Evolutionary conservation across 345 rosid species (phyloP), one percentile per base, ranked within the genome.

Genomic region (Excoecaria agallocha): DNA sequence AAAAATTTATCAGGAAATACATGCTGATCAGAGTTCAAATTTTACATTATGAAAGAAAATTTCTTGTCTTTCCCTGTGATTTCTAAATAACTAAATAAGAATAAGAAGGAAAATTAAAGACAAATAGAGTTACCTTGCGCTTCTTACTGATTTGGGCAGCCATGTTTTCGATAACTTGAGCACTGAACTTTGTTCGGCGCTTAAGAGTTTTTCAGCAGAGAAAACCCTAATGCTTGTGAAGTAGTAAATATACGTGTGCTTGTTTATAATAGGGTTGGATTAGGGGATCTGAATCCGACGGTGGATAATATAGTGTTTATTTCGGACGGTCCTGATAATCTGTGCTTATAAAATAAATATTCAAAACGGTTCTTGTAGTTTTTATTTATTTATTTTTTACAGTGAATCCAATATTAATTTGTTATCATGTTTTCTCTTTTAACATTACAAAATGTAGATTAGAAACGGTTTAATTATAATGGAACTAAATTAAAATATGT

Each of bases 81-180:
- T 8, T 37, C 12, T 37, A 39, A 15, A 39, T 3, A n/a, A 19
- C 0, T 22, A 64, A 56, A 43, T 15, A n/a, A 30, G 4, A 6
- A 8, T 16, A 4, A 10, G 3, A 57, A 8, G 9, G 66, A 67
- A 12, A 38, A 1, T 9, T 3, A 20, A 1, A 46, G 58, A 38
- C 49, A 38, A 76, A 30, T 15, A 8, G 35, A 46, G n/a, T 45
- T 35, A 70, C 80, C 58, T 77, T 77, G 66, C 80, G 80, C 46
- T 77, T 77, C 76, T 77, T 77, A 46, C 80, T 77, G 76, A 77
- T 77, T 58, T 77, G 80, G 37, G 80, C 19, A 25, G 80, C 71
- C 80, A 77, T 77, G 49, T 30, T 77, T 63, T 17, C 25, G n/a
- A 8, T 12, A 48, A 45, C 8, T 51, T 3, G 30, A 68, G 41